Evolutionary conservation across 2,329 filamentous ascomycete species (phyloP).

Genomic region (Mollisia scopiformis): DNA sequence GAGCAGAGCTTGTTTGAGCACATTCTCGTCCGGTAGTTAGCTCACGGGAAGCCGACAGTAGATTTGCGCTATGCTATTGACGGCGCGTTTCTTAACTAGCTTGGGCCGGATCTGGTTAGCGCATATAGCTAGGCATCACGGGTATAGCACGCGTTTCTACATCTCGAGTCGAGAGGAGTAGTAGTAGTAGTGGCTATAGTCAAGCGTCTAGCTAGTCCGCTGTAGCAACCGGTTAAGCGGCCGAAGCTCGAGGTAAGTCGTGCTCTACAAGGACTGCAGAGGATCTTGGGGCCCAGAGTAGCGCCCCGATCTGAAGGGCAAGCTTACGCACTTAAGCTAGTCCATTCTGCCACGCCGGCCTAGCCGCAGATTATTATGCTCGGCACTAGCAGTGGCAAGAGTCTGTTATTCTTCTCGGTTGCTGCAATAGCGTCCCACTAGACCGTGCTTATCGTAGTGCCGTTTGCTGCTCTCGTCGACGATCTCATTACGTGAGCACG

Average conservation of each 20-base stretch:
- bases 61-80: constrained; percentile 7
- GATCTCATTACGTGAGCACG: background rate
- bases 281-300: background rate
- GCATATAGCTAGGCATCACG: constrained; percentile 5
- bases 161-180: background rate
- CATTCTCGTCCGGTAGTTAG: background rate
- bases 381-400: constrained; percentile 11
- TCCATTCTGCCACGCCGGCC: background rate
- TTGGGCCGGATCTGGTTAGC: constrained; percentile 4
- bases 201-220: background rate
- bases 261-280: background rate
- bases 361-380: constrained; percentile 7
- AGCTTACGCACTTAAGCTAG: background rate
- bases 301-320: background rate
- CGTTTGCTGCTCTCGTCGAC: constrained; percentile 4
- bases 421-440: constrained; percentile 2
- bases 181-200: background rate
- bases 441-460: constrained; percentile 9
- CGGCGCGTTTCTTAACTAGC: constrained; percentile 7
- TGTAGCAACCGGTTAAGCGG: too few relatives aligned
- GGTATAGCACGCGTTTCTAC: background rate
- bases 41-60: background rate
- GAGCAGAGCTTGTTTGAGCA: background rate
- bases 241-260: background rate
- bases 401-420: constrained; percentile 10